phyloP scores from a whole-genome alignment of 208 protist genomes.

The Acanthamoeba culbertsoni region DNA sequence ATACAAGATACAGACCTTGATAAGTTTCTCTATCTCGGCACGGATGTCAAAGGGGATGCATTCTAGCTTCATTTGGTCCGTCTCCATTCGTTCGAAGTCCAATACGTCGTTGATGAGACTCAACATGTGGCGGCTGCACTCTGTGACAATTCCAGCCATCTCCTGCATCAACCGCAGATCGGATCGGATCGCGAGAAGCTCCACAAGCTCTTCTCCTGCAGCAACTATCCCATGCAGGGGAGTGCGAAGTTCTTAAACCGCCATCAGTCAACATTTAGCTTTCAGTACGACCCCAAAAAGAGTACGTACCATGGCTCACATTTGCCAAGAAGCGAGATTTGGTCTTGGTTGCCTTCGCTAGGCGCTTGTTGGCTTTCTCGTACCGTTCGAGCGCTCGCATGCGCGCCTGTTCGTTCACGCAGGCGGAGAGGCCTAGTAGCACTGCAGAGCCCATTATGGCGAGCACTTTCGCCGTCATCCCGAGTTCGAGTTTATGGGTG shows the following conservation, averaged over 20 bases:
- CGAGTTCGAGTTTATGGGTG: background rate
- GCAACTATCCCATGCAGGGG: constrained; percentile 36
- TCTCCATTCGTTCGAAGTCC: constrained; percentile 18
- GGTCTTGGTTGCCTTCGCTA: background rate
- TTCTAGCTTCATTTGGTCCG: constrained; percentile 8
- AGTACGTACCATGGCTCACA: constrained; percentile 20
- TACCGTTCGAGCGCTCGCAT: background rate
- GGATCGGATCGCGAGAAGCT: background rate
- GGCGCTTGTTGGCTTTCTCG: background rate
- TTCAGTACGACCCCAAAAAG: background rate
- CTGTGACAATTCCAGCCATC: background rate
- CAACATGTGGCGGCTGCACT: constrained; percentile 9
- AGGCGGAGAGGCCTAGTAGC: background rate
- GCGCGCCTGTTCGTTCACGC: background rate
- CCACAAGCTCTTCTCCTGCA: background rate
- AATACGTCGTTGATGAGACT: constrained; percentile 24
- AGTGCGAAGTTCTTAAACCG: constrained; percentile 39
- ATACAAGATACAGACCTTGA: background rate
- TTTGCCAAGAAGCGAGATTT: constrained; percentile 38
- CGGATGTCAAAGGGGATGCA: background rate
- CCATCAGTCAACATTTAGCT: background rate
- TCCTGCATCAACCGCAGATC: background rate
- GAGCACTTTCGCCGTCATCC: background rate
- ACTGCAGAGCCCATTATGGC: background rate
- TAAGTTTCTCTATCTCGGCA: background rate